Evolutionary conservation across 495 filamentous ascomycete species (phyloP), one percentile per base, ranked within the genome.

Genomic region (Penicillium robsamsonii): DNA sequence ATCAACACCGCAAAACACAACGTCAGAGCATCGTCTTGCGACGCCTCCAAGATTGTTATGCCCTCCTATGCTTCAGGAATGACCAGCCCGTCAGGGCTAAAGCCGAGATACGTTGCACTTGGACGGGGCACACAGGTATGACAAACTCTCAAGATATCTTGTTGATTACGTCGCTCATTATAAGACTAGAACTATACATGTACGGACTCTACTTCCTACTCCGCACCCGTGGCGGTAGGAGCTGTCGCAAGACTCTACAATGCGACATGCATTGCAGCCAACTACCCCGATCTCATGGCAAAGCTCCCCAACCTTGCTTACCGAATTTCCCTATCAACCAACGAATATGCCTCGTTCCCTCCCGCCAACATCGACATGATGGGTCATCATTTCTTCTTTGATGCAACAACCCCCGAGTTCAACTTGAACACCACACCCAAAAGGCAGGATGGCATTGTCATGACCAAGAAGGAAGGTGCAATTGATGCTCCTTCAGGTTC

Each of bases 171-270:
- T 12, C 5, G 1, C 43, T 52, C 6, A 66, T 42, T 3, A 62
- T 43, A 56, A 11, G 56, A 49, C 43, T 15, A 97, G 76, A 96
- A 97, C 79, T 97, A 96, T 72, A 92, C 90, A 55, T 97, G 93
- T 78, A 76, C 81, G 35, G 67, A 79, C 31, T 73, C 74, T 50
- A 80, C 82, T 59, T 64, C 81, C 3, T 70, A 77, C 1, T 80
- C 84, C 0, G 67, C 72, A 0, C 93, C 93, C n/a, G 67, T 66
- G 5, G 70, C 84, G 17, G 68, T 79, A 40, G 94, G 94, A 56
- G 94, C 94, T 51, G 69, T 90, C 17, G 94, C 94, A 45, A 85
- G 79, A 24, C 90, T 98, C 58, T 97, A 87, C 85, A 89, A 98
- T 73, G 87, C 82, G 42, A 87, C 87, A 47, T 98, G 93, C 77